Percentiles rank a stretch among this genome's conserved stretches.
Evolutionary conservation across 495 filamentous ascomycete genomes (phyloP).

Genomic region (Penicillium canescens): DNA sequence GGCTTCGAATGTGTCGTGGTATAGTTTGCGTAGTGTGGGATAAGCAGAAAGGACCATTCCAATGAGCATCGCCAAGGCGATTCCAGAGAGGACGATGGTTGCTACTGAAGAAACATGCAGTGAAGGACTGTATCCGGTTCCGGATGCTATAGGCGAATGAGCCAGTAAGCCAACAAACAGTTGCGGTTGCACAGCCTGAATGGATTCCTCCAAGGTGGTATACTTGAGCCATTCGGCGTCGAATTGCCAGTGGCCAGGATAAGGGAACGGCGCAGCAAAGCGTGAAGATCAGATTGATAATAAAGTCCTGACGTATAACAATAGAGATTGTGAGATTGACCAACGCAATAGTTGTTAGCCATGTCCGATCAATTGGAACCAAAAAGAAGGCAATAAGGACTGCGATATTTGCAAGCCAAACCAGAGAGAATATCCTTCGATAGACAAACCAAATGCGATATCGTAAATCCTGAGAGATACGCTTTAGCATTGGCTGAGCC

Average conservation of each 20-base stretch:
- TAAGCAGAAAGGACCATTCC: slow-evolving; percentile 16
- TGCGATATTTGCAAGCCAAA: slow-evolving; percentile 13
- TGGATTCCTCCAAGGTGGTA: slow-evolving; percentile 64
- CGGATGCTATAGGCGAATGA: slow-evolving; percentile 11
- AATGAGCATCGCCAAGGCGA: slow-evolving; percentile 10
- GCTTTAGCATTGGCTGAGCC: too few species aligned
- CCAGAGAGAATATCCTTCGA: slow-evolving; percentile 12
- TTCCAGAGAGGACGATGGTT: neutral
- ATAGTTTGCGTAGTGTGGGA: slow-evolving; percentile 15
- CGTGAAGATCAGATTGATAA: slow-evolving; percentile 60
- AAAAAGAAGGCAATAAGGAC: slow-evolving; percentile 6
- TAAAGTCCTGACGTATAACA: slow-evolving; percentile 49
- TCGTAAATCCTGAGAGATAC: neutral
- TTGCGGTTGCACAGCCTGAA: slow-evolving; percentile 53
- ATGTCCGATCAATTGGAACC: slow-evolving; percentile 3
- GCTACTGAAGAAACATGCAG: neutral
- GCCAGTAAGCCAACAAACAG: slow-evolving; percentile 38
- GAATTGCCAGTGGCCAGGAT: slow-evolving; percentile 52
- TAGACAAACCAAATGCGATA: slow-evolving; percentile 17
- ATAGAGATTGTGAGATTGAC: slow-evolving; percentile 44
- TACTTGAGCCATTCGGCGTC: slow-evolving; percentile 56
- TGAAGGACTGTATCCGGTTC: neutral
- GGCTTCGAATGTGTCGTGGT: slow-evolving; percentile 39
- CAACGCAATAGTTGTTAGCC: slow-evolving; percentile 9
- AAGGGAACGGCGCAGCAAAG: slow-evolving; percentile 49